Percentiles rank a stretch among this genome's conserved stretches.
phyloP scores from a whole-genome alignment of 2,329 filamentous ascomycete species.

The Helminthosporium solani region DNA sequence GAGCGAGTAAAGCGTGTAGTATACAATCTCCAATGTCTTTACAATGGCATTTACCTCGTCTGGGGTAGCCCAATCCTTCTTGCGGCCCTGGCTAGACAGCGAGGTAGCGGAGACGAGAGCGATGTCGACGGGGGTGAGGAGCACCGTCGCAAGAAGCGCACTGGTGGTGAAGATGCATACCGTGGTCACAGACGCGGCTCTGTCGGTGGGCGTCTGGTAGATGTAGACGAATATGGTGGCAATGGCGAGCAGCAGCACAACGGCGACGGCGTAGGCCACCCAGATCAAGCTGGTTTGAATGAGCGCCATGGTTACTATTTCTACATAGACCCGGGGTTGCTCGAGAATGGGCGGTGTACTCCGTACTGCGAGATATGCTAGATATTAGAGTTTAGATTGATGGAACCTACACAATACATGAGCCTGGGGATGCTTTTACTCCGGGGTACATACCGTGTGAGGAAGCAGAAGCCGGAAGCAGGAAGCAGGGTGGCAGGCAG shows the following conservation, averaged over 20 bases:
- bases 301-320: constrained; percentile 60
- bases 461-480: neutral
- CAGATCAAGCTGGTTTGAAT: constrained; percentile 91
- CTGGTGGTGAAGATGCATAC: constrained; percentile 87
- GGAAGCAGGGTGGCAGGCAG: neutral
- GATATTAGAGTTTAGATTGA: neutral
- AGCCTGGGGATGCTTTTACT: too few relatives aligned
- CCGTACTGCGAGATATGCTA: neutral
- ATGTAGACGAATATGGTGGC: constrained; percentile 84
- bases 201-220: constrained; percentile 86
- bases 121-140: constrained; percentile 92
- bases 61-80: constrained; percentile 94
- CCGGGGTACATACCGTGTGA: too few relatives aligned
- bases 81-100: constrained; percentile 70
- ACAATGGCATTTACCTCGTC: constrained; percentile 76
- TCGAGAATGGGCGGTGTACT: neutral
- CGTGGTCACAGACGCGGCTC: constrained; percentile 76
- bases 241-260: constrained; percentile 73
- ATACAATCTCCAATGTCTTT: constrained; percentile 79
- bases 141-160: constrained; percentile 82
- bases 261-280: constrained; percentile 84
- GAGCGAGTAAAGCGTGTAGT: constrained; percentile 89
- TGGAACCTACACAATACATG: too few relatives aligned
- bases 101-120: constrained; percentile 90
- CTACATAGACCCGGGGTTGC: neutral